Conservation (phyloP, 345 rosid genomes). For the Corchorus olitorius region DNA sequence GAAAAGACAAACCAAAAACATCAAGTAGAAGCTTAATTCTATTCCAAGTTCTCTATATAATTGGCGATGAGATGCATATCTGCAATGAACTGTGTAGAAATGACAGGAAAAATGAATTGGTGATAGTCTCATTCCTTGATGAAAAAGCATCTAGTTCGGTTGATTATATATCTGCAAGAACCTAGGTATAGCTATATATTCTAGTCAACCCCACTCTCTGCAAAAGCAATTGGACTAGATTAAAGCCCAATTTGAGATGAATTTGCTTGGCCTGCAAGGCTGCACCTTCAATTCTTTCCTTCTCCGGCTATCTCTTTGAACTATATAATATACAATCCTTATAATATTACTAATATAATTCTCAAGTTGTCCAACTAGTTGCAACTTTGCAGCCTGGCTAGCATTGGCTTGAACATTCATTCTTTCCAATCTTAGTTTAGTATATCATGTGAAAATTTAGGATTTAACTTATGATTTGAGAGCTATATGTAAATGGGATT, state of each 20-base stretch:
- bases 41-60: neutral
- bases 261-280: neutral
- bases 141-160: neutral
- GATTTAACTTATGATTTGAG: too few relatives aligned
- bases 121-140: slow-evolving; percentile 11
- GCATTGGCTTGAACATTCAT: neutral
- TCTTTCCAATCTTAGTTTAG: neutral
- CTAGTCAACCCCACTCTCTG: neutral
- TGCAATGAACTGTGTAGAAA: neutral
- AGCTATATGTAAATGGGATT: neutral
- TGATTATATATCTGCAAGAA: neutral
- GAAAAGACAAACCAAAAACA: neutral
- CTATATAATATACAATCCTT: neutral
- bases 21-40: neutral
- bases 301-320: neutral
- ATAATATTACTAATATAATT: too few relatives aligned
- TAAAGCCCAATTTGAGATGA: neutral
- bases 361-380: neutral
- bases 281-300: neutral
- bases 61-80: neutral
- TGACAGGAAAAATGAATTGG: neutral
- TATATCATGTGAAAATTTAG: neutral
- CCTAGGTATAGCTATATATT: neutral
- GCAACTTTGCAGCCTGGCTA: neutral
- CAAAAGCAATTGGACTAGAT: neutral